These are phyloP conservation scores for Pisolithus tinctorius DNA, from an alignment of 768 basidiomycete species.

Conservation along the genomic window DNA sequence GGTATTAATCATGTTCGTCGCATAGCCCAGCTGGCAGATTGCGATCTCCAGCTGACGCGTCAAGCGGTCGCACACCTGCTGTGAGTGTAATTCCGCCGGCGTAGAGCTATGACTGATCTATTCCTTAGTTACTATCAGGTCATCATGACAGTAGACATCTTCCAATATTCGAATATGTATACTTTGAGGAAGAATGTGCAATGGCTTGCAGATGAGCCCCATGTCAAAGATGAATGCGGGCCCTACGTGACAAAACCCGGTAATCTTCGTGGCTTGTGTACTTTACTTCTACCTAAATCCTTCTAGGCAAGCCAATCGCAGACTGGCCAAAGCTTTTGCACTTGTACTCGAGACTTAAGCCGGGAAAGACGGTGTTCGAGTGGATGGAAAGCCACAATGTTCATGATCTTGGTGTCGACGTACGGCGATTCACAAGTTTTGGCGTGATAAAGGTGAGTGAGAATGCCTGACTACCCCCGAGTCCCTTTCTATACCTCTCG, in stretches of 20 bases:
- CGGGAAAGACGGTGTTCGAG: conserved; percentile 75
- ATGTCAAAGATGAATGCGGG: conserved; percentile 87
- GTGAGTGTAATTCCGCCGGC: conserved; percentile 38
- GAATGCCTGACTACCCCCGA: conserved; percentile 2
- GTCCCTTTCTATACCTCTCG: not conserved
- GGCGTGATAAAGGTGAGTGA: conserved; percentile 82
- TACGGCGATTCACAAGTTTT: conserved; percentile 92
- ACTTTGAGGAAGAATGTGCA: conserved; percentile 81
- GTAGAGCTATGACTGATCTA: not conserved
- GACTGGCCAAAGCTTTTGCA: conserved; percentile 86
- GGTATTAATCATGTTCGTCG: conserved; percentile 87
- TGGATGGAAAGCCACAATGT: conserved; percentile 84
- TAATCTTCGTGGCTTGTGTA: conserved; percentile 13
- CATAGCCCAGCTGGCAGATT: conserved; percentile 89
- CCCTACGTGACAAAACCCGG: conserved; percentile 82
- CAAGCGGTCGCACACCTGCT: conserved; percentile 88
- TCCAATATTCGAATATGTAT: conserved; percentile 98
- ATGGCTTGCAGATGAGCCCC: conserved; percentile 78
- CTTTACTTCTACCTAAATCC: conserved; percentile 1
- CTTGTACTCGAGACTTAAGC: conserved; percentile 80
- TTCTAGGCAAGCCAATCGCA: conserved; percentile 49
- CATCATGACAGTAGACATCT: conserved; percentile 94
- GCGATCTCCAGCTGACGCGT: conserved; percentile 74
- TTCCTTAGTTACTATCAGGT: conserved; percentile 86
- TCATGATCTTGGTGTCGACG: conserved; percentile 71